These are phyloP conservation scores for Penicillium capsulatum DNA, from an alignment of 2,329 filamentous ascomycete species.

Conservation along the genomic window DNA sequence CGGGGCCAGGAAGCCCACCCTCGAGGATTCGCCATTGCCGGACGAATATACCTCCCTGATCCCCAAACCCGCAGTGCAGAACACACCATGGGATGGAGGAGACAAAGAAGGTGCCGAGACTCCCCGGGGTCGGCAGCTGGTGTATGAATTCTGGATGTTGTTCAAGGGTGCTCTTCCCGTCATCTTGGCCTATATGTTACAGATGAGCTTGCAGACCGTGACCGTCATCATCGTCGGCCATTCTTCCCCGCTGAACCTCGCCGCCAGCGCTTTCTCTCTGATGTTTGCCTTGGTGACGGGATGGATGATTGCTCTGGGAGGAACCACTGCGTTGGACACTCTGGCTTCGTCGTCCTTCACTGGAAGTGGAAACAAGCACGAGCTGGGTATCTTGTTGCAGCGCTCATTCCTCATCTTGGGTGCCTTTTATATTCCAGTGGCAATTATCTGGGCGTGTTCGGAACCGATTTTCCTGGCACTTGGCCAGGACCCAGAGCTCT, in stretches of 20 bases:
- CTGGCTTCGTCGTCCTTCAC: conserved; percentile 79
- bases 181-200: conserved; percentile 77
- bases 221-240: conserved; percentile 79
- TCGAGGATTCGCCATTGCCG: conserved; percentile 2
- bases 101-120: background rate
- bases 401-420: conserved; percentile 68
- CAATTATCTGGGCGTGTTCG: conserved; percentile 68
- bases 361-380: conserved; percentile 70
- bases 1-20: background rate
- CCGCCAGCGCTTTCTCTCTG: conserved; percentile 80
- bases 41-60: conserved; percentile 30
- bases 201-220: conserved; percentile 78
- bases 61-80: conserved; percentile 3
- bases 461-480: conserved; percentile 69
- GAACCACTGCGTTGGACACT: conserved; percentile 81
- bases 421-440: conserved; percentile 68
- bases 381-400: conserved; percentile 74
- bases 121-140: background rate
- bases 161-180: conserved; percentile 69
- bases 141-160: conserved; percentile 61
- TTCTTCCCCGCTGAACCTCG: conserved; percentile 72
- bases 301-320: conserved; percentile 81
- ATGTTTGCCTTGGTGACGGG: conserved; percentile 91
- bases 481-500: conserved; percentile 75
- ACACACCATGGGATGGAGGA: background rate